Percentiles rank a stretch among this genome's conserved stretches.
Conservation (phyloP, 2,329 filamentous ascomycete species). For the Fulvia fulva region DNA sequence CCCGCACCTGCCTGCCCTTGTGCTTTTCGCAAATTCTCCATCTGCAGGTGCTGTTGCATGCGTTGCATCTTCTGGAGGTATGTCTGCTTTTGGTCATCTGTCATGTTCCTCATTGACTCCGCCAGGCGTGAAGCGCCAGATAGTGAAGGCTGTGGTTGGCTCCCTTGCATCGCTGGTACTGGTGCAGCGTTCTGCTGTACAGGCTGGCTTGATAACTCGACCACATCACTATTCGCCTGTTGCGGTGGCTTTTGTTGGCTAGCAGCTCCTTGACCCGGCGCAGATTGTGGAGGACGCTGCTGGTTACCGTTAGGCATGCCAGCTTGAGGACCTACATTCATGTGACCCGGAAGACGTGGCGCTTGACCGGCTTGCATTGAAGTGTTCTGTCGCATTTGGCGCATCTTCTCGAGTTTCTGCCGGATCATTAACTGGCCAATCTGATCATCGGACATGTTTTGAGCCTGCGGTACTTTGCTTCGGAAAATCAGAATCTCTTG, state of each 20-base stretch:
- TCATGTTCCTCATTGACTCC: slow-evolving; percentile 26
- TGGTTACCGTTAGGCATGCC: slow-evolving; percentile 10
- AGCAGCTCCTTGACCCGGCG: slow-evolving; percentile 25
- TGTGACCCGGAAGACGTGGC: slow-evolving; percentile 27
- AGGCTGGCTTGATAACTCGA: slow-evolving; percentile 35
- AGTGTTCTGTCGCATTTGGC: slow-evolving; percentile 32
- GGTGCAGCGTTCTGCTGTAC: slow-evolving; percentile 27
- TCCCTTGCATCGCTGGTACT: slow-evolving; percentile 27
- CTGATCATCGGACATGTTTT: slow-evolving; percentile 41
- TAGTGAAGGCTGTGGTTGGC: slow-evolving; percentile 13
- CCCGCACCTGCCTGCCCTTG: slow-evolving; percentile 18
- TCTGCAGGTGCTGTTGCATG: slow-evolving; percentile 15
- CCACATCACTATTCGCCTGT: slow-evolving; percentile 38
- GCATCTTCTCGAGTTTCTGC: slow-evolving; percentile 16
- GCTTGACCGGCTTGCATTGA: slow-evolving; percentile 32
- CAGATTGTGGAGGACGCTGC: slow-evolving; percentile 14
- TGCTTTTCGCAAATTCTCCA: slow-evolving; percentile 27
- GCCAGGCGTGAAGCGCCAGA: neutral
- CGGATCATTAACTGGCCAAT: slow-evolving; percentile 34
- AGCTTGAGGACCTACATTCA: neutral
- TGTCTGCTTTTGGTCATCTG: slow-evolving; percentile 18
- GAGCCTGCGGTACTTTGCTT: slow-evolving; percentile 30
- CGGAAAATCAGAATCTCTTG: slow-evolving; percentile 42
- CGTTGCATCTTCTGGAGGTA: slow-evolving; percentile 19
- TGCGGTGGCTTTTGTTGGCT: slow-evolving; percentile 23